Evolutionary conservation across 768 basidiomycete species (phyloP), one percentile per base, ranked within the genome.

Genomic region (Tricholoma matsutake): DNA sequence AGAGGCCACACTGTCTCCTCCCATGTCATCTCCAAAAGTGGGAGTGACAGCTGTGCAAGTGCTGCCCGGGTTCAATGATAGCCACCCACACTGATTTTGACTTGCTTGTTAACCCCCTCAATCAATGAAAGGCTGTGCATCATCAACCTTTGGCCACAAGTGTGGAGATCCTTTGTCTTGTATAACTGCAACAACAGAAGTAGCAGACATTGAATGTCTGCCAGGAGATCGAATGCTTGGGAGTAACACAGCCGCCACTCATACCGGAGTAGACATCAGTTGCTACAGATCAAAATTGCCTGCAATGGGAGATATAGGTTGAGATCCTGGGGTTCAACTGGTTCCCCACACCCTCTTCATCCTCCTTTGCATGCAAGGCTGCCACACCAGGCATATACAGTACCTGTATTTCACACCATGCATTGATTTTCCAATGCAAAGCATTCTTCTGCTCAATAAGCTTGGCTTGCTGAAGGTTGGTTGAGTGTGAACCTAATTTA

Each of bases 121-220:
- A n/a, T n/a, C n/a, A n/a, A n/a, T n/a, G n/a, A n/a, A 35, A 55
- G 34, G 32, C 32, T 35, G 5, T 28, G 54, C 11, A 18, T 55
- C 6, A 35, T n/a, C 32, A 35, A 18, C 20, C 32, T 31, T 35
- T 55, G 54, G 20, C 54, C 34, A n/a, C 11, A n/a, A 18, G 32
- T 14, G 11, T 22, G 25, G 29, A 11, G 35, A 18, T 65, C 52
- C 51, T 67, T 65, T 22, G 49, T 34, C 41, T 65, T 63, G 35
- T 61, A 67, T 6, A 63, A 25, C 55, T 67, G 62, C 0, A 63
- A 54, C 2, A 31, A 54, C 20, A 65, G 56, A 13, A 57, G 60
- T n/a, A 71, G 51, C 14, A 65, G 57, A 8, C 54, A 35, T 4
- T 63, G 59, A 16, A 70, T 41, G 7, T 67, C 63, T 10, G 62